Conservation (phyloP, 2,329 filamentous ascomycete genomes). For the Sporothrix pseudoabietina region DNA sequence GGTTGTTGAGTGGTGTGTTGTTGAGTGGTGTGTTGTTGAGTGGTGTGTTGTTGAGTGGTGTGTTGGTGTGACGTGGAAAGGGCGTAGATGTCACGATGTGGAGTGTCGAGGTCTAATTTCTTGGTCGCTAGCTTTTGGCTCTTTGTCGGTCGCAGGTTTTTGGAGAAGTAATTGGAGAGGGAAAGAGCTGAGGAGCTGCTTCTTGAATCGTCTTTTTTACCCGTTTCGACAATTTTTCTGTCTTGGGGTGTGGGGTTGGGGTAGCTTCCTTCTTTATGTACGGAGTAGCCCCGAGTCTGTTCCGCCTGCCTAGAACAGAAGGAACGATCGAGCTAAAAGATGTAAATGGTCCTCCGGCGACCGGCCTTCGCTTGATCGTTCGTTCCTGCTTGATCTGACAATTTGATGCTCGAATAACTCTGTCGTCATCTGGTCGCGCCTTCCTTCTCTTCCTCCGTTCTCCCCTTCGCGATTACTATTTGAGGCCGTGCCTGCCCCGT, state of each 20-base stretch:
- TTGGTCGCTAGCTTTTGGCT: not conserved
- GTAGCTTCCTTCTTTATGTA: constrained; percentile 16
- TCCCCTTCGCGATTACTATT: not conserved
- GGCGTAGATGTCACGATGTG: not conserved
- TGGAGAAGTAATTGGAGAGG: not conserved
- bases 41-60: constrained; percentile 46
- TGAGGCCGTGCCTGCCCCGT: not conserved
- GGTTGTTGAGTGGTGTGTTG: constrained; percentile 46
- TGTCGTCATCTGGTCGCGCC: not conserved
- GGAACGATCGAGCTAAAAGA: not conserved
- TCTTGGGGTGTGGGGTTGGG: not conserved
- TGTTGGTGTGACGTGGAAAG: not conserved
- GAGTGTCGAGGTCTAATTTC: not conserved
- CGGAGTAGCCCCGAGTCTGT: not conserved
- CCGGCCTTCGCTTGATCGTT: not conserved
- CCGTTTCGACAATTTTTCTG: not conserved
- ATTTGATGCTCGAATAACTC: not conserved
- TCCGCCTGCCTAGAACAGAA: not conserved
- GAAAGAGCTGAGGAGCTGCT: not conserved
- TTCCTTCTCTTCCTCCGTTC: not conserved
- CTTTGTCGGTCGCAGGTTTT: not conserved
- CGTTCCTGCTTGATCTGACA: not conserved
- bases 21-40: constrained; percentile 49
- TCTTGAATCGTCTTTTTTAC: constrained; percentile 6
- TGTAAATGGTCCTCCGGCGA: not conserved